Percentiles rank a stretch among this genome's conserved stretches.
Evolutionary conservation across 2,329 filamentous ascomycete species (phyloP).

Genomic region (Cladosporium sp.): DNA sequence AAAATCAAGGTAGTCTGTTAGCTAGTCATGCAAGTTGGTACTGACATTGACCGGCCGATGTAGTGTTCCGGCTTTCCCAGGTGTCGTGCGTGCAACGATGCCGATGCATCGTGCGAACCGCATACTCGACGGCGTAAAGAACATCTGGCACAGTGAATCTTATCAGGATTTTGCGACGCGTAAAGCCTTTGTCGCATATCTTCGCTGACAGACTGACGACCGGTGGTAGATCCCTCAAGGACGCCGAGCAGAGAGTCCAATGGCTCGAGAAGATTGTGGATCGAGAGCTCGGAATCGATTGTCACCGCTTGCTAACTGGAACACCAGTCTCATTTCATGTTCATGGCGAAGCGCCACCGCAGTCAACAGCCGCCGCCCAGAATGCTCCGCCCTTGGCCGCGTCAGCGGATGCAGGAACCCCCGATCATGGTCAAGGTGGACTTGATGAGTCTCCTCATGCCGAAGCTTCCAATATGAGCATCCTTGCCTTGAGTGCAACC

Average conservation of each 20-base stretch:
- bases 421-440: neutral
- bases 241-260: neutral
- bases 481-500: neutral
- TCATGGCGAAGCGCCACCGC: neutral
- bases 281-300: neutral
- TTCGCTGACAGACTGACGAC: neutral
- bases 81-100: neutral
- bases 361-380: neutral
- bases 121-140: neutral
- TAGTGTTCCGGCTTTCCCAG: neutral
- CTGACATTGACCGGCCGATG: neutral
- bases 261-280: neutral
- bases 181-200: no score
- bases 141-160: neutral
- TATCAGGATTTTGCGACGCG: no score
- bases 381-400: neutral
- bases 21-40: neutral
- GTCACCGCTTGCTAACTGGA: neutral
- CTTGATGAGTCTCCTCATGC: neutral
- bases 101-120: neutral
- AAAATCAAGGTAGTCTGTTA: neutral
- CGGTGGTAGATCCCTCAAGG: neutral
- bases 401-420: neutral
- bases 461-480: neutral
- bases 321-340: neutral